A percentile compares a stretch with the other conserved stretches of the same genome.
Conservation (phyloP, 192 early-diverging fungal genomes). For the Polychytrium aggregatum region DNA sequence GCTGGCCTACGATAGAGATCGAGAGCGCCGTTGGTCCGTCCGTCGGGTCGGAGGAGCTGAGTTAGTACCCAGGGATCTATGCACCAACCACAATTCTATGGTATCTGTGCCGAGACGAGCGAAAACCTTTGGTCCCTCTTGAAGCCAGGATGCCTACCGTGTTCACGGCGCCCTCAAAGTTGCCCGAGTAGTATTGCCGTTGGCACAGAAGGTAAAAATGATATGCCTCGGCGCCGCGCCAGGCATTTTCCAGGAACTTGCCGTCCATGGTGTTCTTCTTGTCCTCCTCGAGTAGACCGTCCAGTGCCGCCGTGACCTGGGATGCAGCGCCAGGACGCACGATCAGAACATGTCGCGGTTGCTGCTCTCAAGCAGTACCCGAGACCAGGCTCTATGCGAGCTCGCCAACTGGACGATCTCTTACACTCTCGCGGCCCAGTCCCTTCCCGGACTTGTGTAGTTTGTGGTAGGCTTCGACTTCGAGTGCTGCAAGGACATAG, state of each 20-base stretch:
- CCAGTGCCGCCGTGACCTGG: conserved; percentile 28
- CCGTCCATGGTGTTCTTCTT: conserved; percentile 16
- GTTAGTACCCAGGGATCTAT: too few species aligned
- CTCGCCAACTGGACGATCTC: too few species aligned
- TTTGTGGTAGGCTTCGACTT: conserved; percentile 42
- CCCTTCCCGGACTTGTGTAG: conserved; percentile 20
- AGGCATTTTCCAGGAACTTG: conserved; percentile 36
- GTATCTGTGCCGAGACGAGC: too few species aligned
- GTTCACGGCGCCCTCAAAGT: conserved; percentile 26
- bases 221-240: conserved; percentile 49
- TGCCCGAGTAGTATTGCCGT: conserved; percentile 42
- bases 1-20: conserved; percentile 22
- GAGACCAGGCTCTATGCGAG: too few species aligned
- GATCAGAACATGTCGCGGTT: background rate
- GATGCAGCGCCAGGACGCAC: too few species aligned
- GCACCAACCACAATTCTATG: too few species aligned
- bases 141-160: too few species aligned
- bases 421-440: conserved; percentile 10
- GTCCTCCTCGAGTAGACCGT: conserved; percentile 36
- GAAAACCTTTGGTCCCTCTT: too few species aligned
- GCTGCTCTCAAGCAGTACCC: too few species aligned
- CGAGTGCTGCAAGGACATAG: conserved; percentile 45
- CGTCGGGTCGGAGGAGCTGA: too few species aligned
- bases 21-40: too few species aligned
- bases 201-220: conserved; percentile 47